Base-by-base conservation (phyloP, 164 flowering plant species). In the Umbilicus rupestris region DNA sequence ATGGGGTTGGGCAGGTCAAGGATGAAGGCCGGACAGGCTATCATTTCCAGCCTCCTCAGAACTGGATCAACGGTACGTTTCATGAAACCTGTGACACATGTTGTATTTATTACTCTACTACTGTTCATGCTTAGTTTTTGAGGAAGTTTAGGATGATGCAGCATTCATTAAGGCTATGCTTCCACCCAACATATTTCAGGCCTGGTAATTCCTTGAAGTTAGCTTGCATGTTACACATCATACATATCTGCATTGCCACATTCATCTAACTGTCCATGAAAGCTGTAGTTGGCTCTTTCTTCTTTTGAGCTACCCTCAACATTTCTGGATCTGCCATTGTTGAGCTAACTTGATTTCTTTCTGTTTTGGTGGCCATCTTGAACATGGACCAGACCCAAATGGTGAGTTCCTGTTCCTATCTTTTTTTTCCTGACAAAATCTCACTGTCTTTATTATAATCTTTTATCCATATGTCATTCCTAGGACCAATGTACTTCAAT, bases 51-150 rank as follows among this genome's bases (percentile, higher is more conserved):
- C 89, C 85, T 63, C 75, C 70, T 0, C 68, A 42, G 52, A 52
- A 85, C 45, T 85, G 89, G 89, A 85, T 83, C 44, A 85, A 85
- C 67, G 89, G 89, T 83, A 73, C 12, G 67, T 42, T n/a, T 39
- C 15, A 42, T 31, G n/a, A n/a, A n/a, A n/a, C n/a, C n/a, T n/a
- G n/a, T n/a, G n/a, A n/a, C n/a, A n/a, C n/a, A n/a, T n/a, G n/a
- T n/a, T n/a, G n/a, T n/a, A n/a, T n/a, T n/a, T n/a, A n/a, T n/a
- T n/a, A n/a, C n/a, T n/a, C n/a, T n/a, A n/a, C n/a, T n/a, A n/a
- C n/a, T n/a, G n/a, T n/a, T n/a, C n/a, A n/a, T n/a, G n/a, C n/a
- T n/a, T n/a, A n/a, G n/a, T n/a, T n/a, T n/a, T n/a, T n/a, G n/a
- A n/a, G n/a, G n/a, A n/a, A n/a, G n/a, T n/a, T n/a, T n/a, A n/a